Conservation (phyloP, 306 rosid genomes). For the Vicia villosa region DNA sequence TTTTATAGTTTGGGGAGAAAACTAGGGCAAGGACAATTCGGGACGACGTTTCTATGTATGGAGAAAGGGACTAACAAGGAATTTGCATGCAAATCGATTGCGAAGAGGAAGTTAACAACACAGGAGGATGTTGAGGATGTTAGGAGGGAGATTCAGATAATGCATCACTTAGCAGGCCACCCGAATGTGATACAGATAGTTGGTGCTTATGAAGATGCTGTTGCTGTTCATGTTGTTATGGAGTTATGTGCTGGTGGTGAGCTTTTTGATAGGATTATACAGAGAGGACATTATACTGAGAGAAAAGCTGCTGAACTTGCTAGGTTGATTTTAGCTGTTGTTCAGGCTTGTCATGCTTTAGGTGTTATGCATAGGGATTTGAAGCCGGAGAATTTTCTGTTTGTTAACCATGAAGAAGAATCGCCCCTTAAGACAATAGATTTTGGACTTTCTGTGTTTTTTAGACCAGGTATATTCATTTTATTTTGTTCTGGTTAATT, state of each 20-base stretch:
- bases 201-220: slow-evolving; percentile 84
- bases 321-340: slow-evolving; percentile 68
- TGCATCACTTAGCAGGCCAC: slow-evolving; percentile 95
- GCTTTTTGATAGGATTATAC: slow-evolving; percentile 87
- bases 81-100: slow-evolving; percentile 85
- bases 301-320: slow-evolving; percentile 87
- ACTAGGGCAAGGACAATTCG: slow-evolving; percentile 94
- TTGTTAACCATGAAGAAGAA: slow-evolving; percentile 71
- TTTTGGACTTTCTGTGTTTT: slow-evolving; percentile 90
- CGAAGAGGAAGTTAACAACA: slow-evolving; percentile 77
- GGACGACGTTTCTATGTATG: slow-evolving; percentile 75
- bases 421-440: slow-evolving; percentile 84
- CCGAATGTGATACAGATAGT: slow-evolving; percentile 81
- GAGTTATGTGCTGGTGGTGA: slow-evolving; percentile 94
- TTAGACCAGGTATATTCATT: slow-evolving; percentile 69
- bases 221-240: slow-evolving; percentile 87
- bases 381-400: slow-evolving; percentile 93
- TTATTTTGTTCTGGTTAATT: neutral
- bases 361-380: slow-evolving; percentile 98
- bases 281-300: slow-evolving; percentile 86
- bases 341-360: slow-evolving; percentile 81
- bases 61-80: slow-evolving; percentile 60
- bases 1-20: slow-evolving; percentile 73
- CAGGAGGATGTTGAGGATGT: slow-evolving; percentile 95
- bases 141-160: slow-evolving; percentile 89